Evolutionary conservation across 352 stramenopile genomes (phyloP).

Genomic region (Blastocystis hominis): DNA sequence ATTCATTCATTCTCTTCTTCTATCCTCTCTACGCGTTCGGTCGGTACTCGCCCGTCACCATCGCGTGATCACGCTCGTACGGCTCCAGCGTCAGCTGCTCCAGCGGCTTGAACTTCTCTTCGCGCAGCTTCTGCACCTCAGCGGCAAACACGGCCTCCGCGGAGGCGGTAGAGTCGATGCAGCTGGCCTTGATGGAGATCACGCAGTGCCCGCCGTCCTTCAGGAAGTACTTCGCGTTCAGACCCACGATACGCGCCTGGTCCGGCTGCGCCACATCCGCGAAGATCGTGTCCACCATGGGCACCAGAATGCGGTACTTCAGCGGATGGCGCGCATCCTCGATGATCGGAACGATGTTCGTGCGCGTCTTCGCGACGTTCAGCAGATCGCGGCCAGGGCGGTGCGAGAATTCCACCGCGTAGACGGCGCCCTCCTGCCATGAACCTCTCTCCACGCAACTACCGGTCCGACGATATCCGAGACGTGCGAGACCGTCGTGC

Average conservation of each 20-base stretch:
- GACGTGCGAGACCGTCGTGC: conserved; percentile 95
- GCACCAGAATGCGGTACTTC: conserved; percentile 96
- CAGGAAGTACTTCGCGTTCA: conserved; percentile 97
- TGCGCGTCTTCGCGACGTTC: conserved; percentile 95
- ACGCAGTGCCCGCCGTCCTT: conserved; percentile 97
- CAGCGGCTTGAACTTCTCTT: conserved; percentile 93
- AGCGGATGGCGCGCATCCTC: conserved; percentile 91
- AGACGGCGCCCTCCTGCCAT: conserved; percentile 78
- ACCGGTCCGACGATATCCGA: conserved; percentile 92
- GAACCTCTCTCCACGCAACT: neutral
- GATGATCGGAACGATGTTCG: conserved; percentile 98
- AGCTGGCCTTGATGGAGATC: conserved; percentile 98
- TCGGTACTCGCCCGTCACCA: conserved; percentile 91
- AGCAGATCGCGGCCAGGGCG: conserved; percentile 92
- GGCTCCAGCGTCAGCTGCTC: conserved; percentile 98
- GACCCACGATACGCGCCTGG: conserved; percentile 94
- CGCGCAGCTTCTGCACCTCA: conserved; percentile 92
- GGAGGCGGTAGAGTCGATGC: conserved; percentile 93
- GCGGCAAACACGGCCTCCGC: conserved; percentile 91
- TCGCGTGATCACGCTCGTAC: conserved; percentile 96
- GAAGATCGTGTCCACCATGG: conserved; percentile 97
- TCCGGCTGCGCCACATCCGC: conserved; percentile 97
- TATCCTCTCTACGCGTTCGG: conserved; percentile 60
- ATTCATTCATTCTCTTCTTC: neutral
- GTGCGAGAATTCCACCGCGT: conserved; percentile 98